Conservation (phyloP, 176 grass and related monocot genomes). For the Microstegium vimineum region DNA sequence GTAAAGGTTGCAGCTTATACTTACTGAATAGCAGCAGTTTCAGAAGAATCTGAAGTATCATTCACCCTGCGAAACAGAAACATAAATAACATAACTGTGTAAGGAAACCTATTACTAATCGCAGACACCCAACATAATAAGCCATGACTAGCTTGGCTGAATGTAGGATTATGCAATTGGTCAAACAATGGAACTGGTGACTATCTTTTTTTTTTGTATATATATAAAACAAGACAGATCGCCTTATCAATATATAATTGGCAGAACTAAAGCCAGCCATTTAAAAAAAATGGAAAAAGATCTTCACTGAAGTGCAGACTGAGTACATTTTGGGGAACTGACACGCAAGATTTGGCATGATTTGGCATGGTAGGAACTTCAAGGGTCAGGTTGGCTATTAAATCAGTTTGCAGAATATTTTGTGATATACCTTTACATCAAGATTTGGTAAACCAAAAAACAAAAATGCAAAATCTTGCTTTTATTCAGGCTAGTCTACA, state of each 20-base stretch:
- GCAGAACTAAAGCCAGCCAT: not conserved
- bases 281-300: not conserved
- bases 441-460: not conserved
- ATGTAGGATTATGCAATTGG: not conserved
- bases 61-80: conserved; percentile 62
- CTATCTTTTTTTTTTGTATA: not conserved
- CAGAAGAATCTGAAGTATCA: conserved; percentile 70
- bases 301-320: not conserved
- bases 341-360: conserved; percentile 95
- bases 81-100: conserved; percentile 10
- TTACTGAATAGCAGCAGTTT: conserved; percentile 80
- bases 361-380: conserved; percentile 97
- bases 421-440: not conserved
- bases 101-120: not conserved
- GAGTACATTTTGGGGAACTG: conserved; percentile 72
- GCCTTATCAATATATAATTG: not conserved
- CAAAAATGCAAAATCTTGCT: not conserved
- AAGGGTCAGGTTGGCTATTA: conserved; percentile 68
- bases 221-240: not conserved
- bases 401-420: conserved; percentile 1
- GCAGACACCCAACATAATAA: not conserved
- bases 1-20: not conserved
- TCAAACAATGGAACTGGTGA: not conserved
- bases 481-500: conserved; percentile 86
- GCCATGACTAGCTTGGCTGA: not conserved